Conservation (phyloP, 1,284 basidiomycete species). For the Microbotryomycetes sp. region DNA sequence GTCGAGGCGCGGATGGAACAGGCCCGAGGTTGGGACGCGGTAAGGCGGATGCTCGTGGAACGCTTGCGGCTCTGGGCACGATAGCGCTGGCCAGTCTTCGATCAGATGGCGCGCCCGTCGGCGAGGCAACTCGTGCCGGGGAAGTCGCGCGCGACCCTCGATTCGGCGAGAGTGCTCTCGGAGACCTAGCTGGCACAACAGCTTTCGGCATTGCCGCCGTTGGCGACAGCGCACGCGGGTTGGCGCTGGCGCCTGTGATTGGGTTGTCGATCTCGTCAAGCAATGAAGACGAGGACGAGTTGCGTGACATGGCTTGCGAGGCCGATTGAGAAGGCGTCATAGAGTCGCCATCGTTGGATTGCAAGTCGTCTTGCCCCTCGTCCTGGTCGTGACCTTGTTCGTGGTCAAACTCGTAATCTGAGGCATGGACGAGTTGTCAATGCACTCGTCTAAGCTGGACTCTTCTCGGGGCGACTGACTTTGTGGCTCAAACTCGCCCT, state of each 20-base stretch:
- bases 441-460: too few relatives aligned
- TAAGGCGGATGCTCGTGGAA: background rate
- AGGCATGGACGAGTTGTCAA: too few relatives aligned
- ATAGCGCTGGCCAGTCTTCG: background rate
- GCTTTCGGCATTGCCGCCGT: background rate
- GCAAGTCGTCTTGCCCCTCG: conserved; percentile 6
- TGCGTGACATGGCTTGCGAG: conserved; percentile 37
- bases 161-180: background rate
- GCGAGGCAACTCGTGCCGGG: background rate
- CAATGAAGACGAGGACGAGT: conserved; percentile 25
- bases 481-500: conserved; percentile 27
- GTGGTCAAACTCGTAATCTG: too few relatives aligned
- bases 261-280: conserved; percentile 15
- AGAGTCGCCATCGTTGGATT: conserved; percentile 34
- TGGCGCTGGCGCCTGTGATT: conserved; percentile 4
- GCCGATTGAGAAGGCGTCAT: conserved; percentile 43
- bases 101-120: background rate
- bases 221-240: background rate
- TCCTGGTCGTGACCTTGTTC: background rate
- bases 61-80: background rate
- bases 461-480: too few relatives aligned
- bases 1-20: conserved; percentile 23
- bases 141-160: background rate
- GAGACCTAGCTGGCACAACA: background rate
- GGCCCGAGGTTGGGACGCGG: conserved; percentile 14